Evolutionary conservation across 306 rosid species (phyloP), one percentile per base, ranked within the genome.

Genomic region (Parietaria judaica): DNA sequence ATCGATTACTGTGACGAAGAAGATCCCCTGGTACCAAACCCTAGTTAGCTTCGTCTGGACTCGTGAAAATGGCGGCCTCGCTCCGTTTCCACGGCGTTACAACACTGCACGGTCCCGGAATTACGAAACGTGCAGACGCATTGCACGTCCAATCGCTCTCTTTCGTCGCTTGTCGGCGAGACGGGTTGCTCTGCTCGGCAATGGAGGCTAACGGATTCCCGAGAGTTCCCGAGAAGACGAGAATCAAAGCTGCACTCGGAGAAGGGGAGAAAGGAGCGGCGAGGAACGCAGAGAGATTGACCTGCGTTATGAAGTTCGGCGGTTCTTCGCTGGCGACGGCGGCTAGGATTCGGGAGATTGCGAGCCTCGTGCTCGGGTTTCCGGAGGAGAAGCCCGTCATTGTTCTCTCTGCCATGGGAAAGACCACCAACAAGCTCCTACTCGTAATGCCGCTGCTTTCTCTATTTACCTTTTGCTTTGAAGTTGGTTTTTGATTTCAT

Each of bases 331-430:
- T 90, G 69, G 90, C 94, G 13, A 77, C 73, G 39, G 86, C 97
- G 0, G 83, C 69, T 56, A 84, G 97, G 76, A 84, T 90, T 84
- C 81, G 70, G 55, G 97, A 90, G 77, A 74, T 90, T 60, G 90
- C 90, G 15, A 76, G 46, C 44, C 95, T 90, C 45, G 72, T 87
- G 60, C 79, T 74, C 54, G 72, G 88, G 74, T 90, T 90, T 74
- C 94, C 95, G 0, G 73, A 87, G 38, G 95, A 90, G 71, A 80
- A 76, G 55, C 95, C 97, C 51, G 74, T 87, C 35, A 65, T 90
- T 76, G 95, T 90, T 72, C 88, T 90, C 50, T 90, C 97, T 56
- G 95, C 97, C 3, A 84, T 90, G 97, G 97, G 97, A 62, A 90
- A 87, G 75, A 90, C 90, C 38, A 90, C 97, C 15, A 90, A 84